Evolutionary conservation across 1,284 basidiomycete species (phyloP).

Genomic region (Gomphus bonarii): DNA sequence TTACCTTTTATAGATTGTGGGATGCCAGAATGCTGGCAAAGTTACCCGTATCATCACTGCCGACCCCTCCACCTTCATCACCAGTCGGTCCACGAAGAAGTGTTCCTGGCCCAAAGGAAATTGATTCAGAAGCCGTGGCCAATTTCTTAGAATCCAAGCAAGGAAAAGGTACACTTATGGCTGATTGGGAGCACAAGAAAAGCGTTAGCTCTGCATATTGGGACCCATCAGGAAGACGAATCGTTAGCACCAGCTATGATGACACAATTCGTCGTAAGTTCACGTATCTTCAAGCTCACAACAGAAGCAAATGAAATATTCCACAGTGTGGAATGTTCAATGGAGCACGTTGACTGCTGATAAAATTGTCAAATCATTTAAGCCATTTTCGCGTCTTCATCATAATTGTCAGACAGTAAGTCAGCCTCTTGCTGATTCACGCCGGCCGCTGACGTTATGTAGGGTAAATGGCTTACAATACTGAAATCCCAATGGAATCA

Average conservation of each 20-base stretch:
- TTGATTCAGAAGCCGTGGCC: conserved; percentile 38
- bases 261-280: conserved; percentile 56
- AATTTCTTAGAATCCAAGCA: conserved; percentile 37
- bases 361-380: conserved; percentile 47
- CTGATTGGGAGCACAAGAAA: conserved; percentile 57
- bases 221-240: conserved; percentile 63
- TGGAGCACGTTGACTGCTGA: conserved; percentile 28
- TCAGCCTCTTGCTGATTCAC: conserved; percentile 14
- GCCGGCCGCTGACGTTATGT: not conserved
- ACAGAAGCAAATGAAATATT: not conserved
- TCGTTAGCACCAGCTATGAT: conserved; percentile 76
- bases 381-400: conserved; percentile 29
- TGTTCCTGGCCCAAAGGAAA: conserved; percentile 26
- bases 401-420: conserved; percentile 74
- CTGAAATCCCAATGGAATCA: conserved; percentile 65
- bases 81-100: conserved; percentile 13
- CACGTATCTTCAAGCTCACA: not conserved
- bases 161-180: conserved; percentile 46
- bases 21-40: conserved; percentile 53
- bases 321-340: conserved; percentile 61
- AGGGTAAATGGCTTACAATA: conserved; percentile 69
- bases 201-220: conserved; percentile 74
- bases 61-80: conserved; percentile 21
- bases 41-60: conserved; percentile 24
- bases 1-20: conserved; percentile 47